Base-by-base conservation (phyloP, 306 rosid species). In the Prunus dulcis region DNA sequence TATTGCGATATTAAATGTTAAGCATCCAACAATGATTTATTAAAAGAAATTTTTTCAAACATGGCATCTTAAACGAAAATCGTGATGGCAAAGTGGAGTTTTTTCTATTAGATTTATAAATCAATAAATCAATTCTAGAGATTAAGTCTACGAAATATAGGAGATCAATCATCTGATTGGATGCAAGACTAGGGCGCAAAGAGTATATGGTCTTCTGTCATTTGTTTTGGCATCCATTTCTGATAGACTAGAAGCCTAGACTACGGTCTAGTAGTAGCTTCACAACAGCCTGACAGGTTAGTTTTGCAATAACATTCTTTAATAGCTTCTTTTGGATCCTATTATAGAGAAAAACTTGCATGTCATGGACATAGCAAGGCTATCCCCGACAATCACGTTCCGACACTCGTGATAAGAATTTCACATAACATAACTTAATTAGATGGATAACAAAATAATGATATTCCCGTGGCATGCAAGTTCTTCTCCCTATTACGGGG, bases 141-240 rank as follows among this genome's bases (percentile, higher is more conserved):
- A 28, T 28, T 27, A 12, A 47, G 25, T 34, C 1, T 19, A 63
- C 43, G 41, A 53, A 53, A 63, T 71, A 50, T 71, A 19, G 34
- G n/a, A 51, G 32, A 53, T 52, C 75, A n/a, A 12, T 71, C 51
- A 71, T 71, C 34, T 71, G 32, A 71, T 71, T 71, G 64, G 75
- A 53, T 53, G 75, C 49, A 51, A 32, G 75, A 32, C 18, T 71
- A 32, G 75, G 50, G 32, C n/a, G 19, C 50, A 71, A 52, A 32
- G 6, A 38, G 43, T 38, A 38, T 28, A 46, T 43, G 52, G 23
- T 13, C 20, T 25, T 4, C 43, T 7, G 9, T 38, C 43, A 7
- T 38, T 38, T 9, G 43, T 38, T 38, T 38, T 38, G 43, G 43
- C 9, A 7, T 38, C 43, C 43, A 68, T 25, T 23, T 47, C 14